Evolutionary conservation across 768 basidiomycete genomes (phyloP), one percentile per base, ranked within the genome.

Genomic region (Amanita fuliginea): DNA sequence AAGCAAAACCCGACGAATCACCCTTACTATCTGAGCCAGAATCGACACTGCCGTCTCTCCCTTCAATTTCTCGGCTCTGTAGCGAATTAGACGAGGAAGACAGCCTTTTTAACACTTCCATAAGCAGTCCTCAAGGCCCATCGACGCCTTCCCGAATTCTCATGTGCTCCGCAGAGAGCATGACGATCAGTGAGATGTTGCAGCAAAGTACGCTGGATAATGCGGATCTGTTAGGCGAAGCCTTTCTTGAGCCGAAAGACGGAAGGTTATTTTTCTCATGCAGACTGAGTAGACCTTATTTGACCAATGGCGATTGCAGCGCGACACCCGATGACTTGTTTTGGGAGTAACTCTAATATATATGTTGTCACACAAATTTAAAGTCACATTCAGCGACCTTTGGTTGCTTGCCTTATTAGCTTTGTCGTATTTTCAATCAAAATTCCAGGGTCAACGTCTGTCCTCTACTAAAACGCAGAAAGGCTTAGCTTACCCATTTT

Each of bases 11-110:
- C 9, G 30, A 33, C 16, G 26, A 48, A 2, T 47, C 47, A 1
- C 47, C 47, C 0, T n/a, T 39, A n/a, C n/a, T n/a, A 19, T 48
- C 39, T 1, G 47, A 48, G 28, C 39, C 39, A 26, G 28, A 32
- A 7, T 14, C 5, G 19, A 30, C 39, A 6, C 18, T 48, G 3
- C 47, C 47, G 11, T 41, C 47, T 37, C 39, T 48, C 19, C 47
- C 47, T 22, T 48, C 47, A 0, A 39, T 48, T 28, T 48, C 47
- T 32, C 39, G 24, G 16, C 26, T 48, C 16, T 48, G 16, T 19
- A 41, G 22, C 21, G 24, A 16, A 16, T 47, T 26, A 2, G 11
- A 37, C 3, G 46, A n/a, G n/a, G n/a, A n/a, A n/a, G n/a, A 47
- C 11, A 47, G 7, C 40, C n/a, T 48, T 13, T 37, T 41, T n/a